These are phyloP conservation scores for Mycena galopus DNA, from an alignment of 768 basidiomycete species.

Conservation along the genomic window DNA sequence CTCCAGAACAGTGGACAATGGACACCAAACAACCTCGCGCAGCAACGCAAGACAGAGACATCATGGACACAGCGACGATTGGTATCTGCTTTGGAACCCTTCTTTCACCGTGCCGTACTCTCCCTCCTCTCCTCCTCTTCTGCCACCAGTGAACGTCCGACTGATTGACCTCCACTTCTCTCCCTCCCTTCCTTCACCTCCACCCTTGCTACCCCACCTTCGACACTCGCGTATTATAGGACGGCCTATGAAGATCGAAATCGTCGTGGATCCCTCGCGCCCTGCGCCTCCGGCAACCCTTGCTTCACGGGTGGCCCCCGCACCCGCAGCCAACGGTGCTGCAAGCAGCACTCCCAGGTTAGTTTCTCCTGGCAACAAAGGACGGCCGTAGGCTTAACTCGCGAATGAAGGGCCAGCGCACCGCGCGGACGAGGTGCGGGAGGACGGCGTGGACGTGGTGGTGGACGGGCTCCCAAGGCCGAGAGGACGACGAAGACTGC, in stretches of 20 bases:
- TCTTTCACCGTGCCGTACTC: constrained; percentile 52
- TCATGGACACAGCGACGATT: constrained; percentile 43
- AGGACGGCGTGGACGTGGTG: constrained; percentile 57
- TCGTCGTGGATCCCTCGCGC: constrained; percentile 88
- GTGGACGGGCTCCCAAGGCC: constrained; percentile 60
- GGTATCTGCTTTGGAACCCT: constrained; percentile 41
- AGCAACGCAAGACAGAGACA: constrained; percentile 26
- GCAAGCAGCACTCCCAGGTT: constrained; percentile 48
- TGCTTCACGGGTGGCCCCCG: constrained; percentile 88
- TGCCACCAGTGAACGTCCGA: constrained; percentile 58
- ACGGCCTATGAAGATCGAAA: constrained; percentile 99
- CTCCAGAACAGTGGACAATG: constrained; percentile 41
- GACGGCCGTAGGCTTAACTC: not conserved
- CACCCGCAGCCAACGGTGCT: constrained; percentile 57
- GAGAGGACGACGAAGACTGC: constrained; percentile 84
- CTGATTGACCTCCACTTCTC: constrained; percentile 57
- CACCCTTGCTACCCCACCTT: constrained; percentile 49
- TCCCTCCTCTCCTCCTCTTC: constrained; percentile 56
- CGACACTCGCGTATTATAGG: constrained; percentile 64
- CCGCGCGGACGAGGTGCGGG: constrained; percentile 55
- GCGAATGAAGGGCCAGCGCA: constrained; percentile 43
- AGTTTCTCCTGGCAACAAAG: constrained; percentile 31
- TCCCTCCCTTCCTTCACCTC: constrained; percentile 55
- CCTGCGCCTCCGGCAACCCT: constrained; percentile 73
- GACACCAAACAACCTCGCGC: not conserved